Percentiles rank a stretch among this genome's conserved stretches.
These are phyloP conservation scores for Colletotrichum camelliae DNA, from an alignment of 2,329 filamentous ascomycete genomes.

Conservation along the genomic window DNA sequence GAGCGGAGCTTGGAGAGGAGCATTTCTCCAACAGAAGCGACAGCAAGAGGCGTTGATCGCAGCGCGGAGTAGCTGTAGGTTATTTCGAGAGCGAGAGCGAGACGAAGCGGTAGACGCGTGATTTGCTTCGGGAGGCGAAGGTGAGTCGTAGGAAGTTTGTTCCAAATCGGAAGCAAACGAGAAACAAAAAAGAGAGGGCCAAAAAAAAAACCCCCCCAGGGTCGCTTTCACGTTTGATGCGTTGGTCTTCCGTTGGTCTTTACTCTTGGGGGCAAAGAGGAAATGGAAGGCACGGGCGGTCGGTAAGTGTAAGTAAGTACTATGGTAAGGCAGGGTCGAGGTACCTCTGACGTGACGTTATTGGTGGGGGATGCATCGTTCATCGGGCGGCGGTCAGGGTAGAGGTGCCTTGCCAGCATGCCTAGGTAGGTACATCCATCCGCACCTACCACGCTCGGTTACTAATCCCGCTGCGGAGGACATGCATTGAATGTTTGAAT, in stretches of 20 bases:
- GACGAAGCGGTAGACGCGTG: neutral
- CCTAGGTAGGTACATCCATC: neutral
- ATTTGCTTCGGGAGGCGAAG: neutral
- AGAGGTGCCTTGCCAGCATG: neutral
- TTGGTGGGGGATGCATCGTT: neutral
- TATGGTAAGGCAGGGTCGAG: neutral
- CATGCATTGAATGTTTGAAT: neutral
- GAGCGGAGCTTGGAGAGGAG: neutral
- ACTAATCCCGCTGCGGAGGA: neutral
- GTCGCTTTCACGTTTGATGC: neutral
- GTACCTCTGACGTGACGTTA: constrained; percentile 1
- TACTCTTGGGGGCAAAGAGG: neutral
- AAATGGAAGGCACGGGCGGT: neutral
- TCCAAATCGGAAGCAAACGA: neutral
- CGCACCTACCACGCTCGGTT: neutral
- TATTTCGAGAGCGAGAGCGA: neutral
- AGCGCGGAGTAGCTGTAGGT: neutral
- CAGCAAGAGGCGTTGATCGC: neutral
- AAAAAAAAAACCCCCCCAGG: neutral
- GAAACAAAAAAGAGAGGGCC: neutral
- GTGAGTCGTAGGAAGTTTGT: neutral
- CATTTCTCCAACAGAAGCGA: constrained; percentile 4
- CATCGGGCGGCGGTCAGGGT: neutral
- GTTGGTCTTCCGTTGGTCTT: neutral
- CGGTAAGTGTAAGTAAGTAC: neutral